phyloP scores from a whole-genome alignment of 495 filamentous ascomycete genomes.

The Neurospora intermedia region DNA sequence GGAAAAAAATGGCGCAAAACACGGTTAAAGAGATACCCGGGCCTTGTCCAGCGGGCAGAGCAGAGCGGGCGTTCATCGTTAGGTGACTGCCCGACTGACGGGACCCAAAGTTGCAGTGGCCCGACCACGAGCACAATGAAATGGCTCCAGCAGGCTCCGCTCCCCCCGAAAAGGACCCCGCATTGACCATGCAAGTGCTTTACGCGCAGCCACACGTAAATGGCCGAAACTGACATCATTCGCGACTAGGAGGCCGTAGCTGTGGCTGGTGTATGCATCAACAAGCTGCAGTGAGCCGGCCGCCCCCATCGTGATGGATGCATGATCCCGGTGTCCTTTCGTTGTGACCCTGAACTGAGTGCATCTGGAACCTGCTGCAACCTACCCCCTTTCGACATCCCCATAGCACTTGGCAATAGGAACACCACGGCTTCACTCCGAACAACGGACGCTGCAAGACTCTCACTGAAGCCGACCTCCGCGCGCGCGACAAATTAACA shows the following conservation, averaged over 20 bases:
- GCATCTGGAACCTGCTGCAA: background rate
- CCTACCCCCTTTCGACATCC: background rate
- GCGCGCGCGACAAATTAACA: background rate
- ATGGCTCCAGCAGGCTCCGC: background rate
- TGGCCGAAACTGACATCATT: background rate
- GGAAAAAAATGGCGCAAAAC: too few relatives aligned
- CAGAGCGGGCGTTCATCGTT: background rate
- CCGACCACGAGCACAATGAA: background rate
- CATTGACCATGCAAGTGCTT: background rate
- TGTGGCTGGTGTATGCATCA: background rate
- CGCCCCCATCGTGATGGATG: background rate
- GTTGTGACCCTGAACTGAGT: background rate
- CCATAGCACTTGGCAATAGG: background rate
- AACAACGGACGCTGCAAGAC: background rate
- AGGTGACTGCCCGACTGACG: background rate
- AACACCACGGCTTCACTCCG: background rate
- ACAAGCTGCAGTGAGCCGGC: background rate
- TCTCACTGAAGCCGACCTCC: background rate
- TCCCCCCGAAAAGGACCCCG: background rate
- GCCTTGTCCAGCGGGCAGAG: background rate
- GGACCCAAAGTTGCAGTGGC: background rate
- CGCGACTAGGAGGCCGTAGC: background rate
- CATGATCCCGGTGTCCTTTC: background rate
- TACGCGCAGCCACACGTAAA: background rate
- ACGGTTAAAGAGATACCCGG: too few relatives aligned